phyloP scores from a whole-genome alignment of 768 basidiomycete species.

The Mycena amicta region DNA sequence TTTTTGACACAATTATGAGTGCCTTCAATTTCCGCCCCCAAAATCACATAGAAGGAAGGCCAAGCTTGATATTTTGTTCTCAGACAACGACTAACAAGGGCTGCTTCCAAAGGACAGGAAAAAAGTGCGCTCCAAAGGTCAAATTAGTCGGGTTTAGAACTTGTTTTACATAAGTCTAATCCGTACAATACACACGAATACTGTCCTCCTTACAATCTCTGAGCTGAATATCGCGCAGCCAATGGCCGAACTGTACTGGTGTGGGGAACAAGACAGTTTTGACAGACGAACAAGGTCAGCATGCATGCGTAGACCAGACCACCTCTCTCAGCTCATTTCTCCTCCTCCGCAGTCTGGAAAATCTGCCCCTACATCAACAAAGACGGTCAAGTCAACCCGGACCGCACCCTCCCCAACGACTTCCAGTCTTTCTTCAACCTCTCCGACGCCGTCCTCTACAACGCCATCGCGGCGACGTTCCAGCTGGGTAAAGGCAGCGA shows the following conservation, averaged over 20 bases:
- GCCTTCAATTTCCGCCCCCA: too few species aligned
- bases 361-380: slow-evolving; percentile 58
- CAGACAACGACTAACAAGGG: too few species aligned
- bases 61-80: too few species aligned
- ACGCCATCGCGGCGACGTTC: slow-evolving; percentile 52
- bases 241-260: slow-evolving; percentile 65
- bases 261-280: slow-evolving; percentile 62
- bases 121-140: too few species aligned
- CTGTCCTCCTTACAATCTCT: background rate
- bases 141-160: too few species aligned
- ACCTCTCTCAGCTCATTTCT: background rate
- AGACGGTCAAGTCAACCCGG: slow-evolving; percentile 70
- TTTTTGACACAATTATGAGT: too few species aligned
- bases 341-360: slow-evolving; percentile 56
- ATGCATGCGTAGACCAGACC: background rate
- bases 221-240: slow-evolving; percentile 32
- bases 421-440: slow-evolving; percentile 57
- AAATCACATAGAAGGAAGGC: too few species aligned
- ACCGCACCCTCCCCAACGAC: slow-evolving; percentile 56
- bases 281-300: slow-evolving; percentile 50
- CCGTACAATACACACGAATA: too few species aligned
- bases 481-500: background rate
- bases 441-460: slow-evolving; percentile 62
- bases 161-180: too few species aligned
- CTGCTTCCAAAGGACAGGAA: too few species aligned